Base-by-base conservation (phyloP, 805 yeast genomes). In the Schwanniomyces sp. region DNA sequence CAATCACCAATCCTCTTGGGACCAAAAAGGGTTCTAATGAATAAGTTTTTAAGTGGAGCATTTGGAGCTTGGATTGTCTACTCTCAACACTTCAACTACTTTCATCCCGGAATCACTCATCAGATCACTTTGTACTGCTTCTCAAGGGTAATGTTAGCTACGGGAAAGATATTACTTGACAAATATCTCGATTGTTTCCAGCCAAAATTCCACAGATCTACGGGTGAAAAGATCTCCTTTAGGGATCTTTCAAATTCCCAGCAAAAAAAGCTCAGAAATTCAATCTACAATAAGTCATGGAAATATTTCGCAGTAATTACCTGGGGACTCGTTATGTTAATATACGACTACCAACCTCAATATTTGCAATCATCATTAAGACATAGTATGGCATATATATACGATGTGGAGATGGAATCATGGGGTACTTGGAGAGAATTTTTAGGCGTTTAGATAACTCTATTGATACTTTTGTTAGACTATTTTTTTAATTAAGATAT, bases 291-390 rank as follows among this genome's bases (percentile, higher is more conserved):
- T 52, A 67, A 59, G 50, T 52, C 68, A 6, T 87, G 91, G 90
- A 70, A 79, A 39, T 60, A 78, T 40, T 79, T 82, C 54, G 84
- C 91, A 1, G 80, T 85, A 12, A 50, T 82, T 7, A 73, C 82
- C 7, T 87, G 95, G 95, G 92, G 85, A 0, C 59, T 78, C 24
- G 88, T 86, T 34, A 86, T 87, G 91, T 75, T 79, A 57, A 70
- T 87, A 43, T 86, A 85, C 63, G 77, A 84, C 47, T 70, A 72
- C 49, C 84, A 86, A 53, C 85, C 86, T 2, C 75, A 76, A 34
- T 76, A 77, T 53, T 70, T 88, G 40, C 92, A 86, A 58, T 75
- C 77, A 43, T 78, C 87, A 1, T 69, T 87, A 72, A 75, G 85
- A 52, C 79, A 79, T 50, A 80, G 87, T 45, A 80, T 87, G 87